These are phyloP conservation scores for Mycena sp. DNA, from an alignment of 1,284 basidiomycete species.

Conservation along the genomic window DNA sequence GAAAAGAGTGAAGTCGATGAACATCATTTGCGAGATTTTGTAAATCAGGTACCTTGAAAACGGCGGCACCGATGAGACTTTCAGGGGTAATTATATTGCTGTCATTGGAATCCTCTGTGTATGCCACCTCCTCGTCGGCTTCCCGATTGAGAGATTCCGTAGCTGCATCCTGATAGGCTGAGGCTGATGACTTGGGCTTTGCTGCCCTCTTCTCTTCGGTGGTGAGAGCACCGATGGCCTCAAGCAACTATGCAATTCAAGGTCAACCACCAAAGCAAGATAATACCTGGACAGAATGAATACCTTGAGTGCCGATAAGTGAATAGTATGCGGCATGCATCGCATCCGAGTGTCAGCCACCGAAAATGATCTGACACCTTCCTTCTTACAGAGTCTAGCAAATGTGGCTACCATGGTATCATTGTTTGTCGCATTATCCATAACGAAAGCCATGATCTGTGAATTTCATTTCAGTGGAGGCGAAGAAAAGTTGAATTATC, in stretches of 20 bases:
- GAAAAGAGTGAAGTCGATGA: too few relatives aligned
- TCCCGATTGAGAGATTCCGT: constrained; percentile 21
- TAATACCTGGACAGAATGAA: constrained; percentile 3
- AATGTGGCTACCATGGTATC: constrained; percentile 1
- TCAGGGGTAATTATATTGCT: neutral
- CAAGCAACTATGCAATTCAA: constrained; percentile 34
- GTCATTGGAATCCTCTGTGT: neutral
- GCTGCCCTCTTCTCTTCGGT: constrained; percentile 27
- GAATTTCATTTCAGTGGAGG: neutral
- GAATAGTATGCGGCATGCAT: constrained; percentile 42
- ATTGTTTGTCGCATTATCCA: too few relatives aligned
- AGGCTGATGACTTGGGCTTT: neutral
- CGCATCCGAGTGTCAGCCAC: constrained; percentile 24
- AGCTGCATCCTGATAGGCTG: constrained; percentile 27
- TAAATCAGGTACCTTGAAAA: constrained; percentile 18
- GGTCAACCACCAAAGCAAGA: neutral
- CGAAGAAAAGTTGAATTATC: neutral
- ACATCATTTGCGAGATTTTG: too few relatives aligned
- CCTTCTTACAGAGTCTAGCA: neutral
- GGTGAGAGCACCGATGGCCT: constrained; percentile 39
- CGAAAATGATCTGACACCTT: constrained; percentile 30
- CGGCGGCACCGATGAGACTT: constrained; percentile 2
- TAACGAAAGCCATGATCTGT: constrained; percentile 19
- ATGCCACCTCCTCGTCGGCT: constrained; percentile 24
- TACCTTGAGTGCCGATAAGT: constrained; percentile 42